A percentile compares a stretch with the other conserved stretches of the same genome.
Conservation (phyloP, 495 filamentous ascomycete species). For the Daldinia grandis region DNA sequence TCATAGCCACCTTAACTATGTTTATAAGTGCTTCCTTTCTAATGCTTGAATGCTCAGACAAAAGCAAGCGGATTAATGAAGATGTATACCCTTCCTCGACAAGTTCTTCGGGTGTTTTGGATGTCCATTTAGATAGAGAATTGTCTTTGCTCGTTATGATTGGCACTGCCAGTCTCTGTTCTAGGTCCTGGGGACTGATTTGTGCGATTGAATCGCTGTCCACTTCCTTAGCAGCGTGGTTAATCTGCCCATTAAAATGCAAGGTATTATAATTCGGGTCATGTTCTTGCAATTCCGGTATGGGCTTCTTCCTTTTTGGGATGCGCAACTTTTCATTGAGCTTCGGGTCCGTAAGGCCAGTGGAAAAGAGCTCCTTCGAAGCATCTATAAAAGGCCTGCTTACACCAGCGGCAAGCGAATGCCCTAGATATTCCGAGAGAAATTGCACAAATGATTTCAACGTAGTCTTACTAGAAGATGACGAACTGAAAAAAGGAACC, state of each 20-base stretch:
- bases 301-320: slow-evolving; percentile 12
- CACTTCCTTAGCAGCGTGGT: not conserved
- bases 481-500: slow-evolving; percentile 72
- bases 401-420: slow-evolving; percentile 36
- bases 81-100: slow-evolving; percentile 75
- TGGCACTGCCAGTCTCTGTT: slow-evolving; percentile 47
- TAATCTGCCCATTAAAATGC: not conserved
- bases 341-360: slow-evolving; percentile 32
- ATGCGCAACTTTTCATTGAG: slow-evolving; percentile 29
- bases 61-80: slow-evolving; percentile 76
- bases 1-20: slow-evolving; percentile 69
- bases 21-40: slow-evolving; percentile 77
- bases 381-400: slow-evolving; percentile 29
- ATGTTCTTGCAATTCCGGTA: not conserved
- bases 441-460: slow-evolving; percentile 36
- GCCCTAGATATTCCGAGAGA: slow-evolving; percentile 39
- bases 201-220: slow-evolving; percentile 1
- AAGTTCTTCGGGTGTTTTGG: slow-evolving; percentile 75
- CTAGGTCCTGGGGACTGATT: slow-evolving; percentile 42
- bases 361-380: slow-evolving; percentile 27
- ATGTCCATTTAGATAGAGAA: slow-evolving; percentile 71
- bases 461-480: slow-evolving; percentile 31
- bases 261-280: not conserved
- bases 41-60: slow-evolving; percentile 75
- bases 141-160: slow-evolving; percentile 60